Evolutionary conservation across 2,329 filamentous ascomycete species (phyloP).

Genomic region (Diaporthe longicolla): DNA sequence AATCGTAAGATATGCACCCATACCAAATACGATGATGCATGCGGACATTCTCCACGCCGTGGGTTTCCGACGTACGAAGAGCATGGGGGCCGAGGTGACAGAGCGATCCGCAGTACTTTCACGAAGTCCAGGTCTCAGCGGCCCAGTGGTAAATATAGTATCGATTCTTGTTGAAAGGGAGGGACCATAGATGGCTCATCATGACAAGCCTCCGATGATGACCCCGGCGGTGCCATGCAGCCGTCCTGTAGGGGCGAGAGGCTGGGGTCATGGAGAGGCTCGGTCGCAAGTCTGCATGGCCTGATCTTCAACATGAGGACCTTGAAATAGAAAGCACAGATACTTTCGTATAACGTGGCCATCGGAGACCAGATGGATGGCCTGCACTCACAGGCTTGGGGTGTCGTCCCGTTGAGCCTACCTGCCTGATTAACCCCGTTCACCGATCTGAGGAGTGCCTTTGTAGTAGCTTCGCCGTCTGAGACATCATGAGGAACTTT

Average conservation of each 20-base stretch:
- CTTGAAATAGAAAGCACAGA: neutral
- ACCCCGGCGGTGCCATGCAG: neutral
- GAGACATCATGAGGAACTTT: neutral
- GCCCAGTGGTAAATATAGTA: neutral
- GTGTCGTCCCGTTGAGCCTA: neutral
- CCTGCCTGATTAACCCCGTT: neutral
- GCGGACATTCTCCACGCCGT: too few relatives aligned
- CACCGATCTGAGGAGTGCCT: neutral
- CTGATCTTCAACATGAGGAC: neutral
- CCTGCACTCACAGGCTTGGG: neutral
- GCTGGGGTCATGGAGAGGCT: neutral
- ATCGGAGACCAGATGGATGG: neutral
- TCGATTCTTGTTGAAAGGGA: too few relatives aligned
- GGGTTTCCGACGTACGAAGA: too few relatives aligned
- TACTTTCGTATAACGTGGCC: neutral
- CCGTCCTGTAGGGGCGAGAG: neutral
- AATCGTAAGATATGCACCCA: neutral
- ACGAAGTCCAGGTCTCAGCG: neutral
- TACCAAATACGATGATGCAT: neutral
- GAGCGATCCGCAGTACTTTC: neutral
- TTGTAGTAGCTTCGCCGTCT: neutral
- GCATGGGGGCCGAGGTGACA: neutral
- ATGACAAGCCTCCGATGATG: too few relatives aligned
- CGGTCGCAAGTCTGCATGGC: neutral
- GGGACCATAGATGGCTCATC: neutral